phyloP scores from a whole-genome alignment of 73 alveolate species.

The Paramecium caudatum region DNA sequence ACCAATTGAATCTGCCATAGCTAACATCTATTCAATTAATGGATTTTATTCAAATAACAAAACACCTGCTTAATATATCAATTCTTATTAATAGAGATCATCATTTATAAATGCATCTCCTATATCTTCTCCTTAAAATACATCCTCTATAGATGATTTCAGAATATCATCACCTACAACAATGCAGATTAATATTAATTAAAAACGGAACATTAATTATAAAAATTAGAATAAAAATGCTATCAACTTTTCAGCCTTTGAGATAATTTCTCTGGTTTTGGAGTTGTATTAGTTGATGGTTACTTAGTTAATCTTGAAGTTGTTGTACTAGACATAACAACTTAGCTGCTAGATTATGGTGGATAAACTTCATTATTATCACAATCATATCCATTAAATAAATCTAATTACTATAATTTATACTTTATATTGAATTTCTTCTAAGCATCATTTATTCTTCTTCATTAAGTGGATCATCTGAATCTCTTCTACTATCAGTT shows the following conservation, averaged over 20 bases:
- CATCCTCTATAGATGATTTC: constrained; percentile 47
- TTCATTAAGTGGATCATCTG: constrained; percentile 80
- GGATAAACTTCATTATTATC: constrained; percentile 42
- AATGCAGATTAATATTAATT: background rate
- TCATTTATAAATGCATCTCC: constrained; percentile 52
- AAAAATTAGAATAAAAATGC: too few relatives aligned
- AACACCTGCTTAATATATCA: constrained; percentile 49
- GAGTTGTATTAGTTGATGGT: constrained; percentile 20
- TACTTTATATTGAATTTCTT: constrained; percentile 80
- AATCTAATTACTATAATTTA: background rate
- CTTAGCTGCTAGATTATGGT: constrained; percentile 28
- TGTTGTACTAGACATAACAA: constrained; percentile 29
- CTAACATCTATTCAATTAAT: constrained; percentile 59
- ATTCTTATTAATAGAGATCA: constrained; percentile 50
- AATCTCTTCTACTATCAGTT: constrained; percentile 84
- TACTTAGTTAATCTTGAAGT: constrained; percentile 15
- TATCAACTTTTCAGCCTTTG: background rate
- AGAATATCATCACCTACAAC: background rate
- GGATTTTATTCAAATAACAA: constrained; percentile 55
- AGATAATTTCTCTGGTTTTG: background rate
- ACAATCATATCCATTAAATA: constrained; percentile 43
- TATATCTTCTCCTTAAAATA: constrained; percentile 58
- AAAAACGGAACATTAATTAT: constrained; percentile 70
- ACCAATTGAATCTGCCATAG: constrained; percentile 53
- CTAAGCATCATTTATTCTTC: constrained; percentile 76